A percentile compares a stretch with the other conserved stretches of the same genome.
phyloP scores from a whole-genome alignment of 1,139 yeast genomes.

The Candida tetrigidarum region DNA sequence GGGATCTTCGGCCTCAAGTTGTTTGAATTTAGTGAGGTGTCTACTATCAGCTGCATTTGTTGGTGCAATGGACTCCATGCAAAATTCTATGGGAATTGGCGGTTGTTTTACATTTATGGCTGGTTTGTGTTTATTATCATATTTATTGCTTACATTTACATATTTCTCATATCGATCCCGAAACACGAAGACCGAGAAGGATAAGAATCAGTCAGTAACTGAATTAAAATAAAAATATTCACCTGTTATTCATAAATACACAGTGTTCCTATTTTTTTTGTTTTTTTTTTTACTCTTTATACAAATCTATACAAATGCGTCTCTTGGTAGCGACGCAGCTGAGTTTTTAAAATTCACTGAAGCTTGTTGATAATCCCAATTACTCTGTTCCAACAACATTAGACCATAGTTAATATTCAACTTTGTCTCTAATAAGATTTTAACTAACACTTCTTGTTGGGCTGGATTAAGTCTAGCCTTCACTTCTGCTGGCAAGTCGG shows the following conservation, averaged over 20 bases:
- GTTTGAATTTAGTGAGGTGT: conserved; percentile 34
- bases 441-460: conserved; percentile 70
- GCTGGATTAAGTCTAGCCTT: conserved; percentile 48
- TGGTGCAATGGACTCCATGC: conserved; percentile 38
- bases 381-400: conserved; percentile 88
- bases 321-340: conserved; percentile 46
- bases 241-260: neutral
- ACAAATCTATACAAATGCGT: conserved; percentile 31
- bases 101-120: conserved; percentile 44
- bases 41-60: conserved; percentile 37
- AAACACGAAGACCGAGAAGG: neutral
- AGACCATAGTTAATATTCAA: conserved; percentile 77
- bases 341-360: conserved; percentile 73
- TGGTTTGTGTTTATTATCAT: conserved; percentile 27
- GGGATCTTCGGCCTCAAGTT: conserved; percentile 35
- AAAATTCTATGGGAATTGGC: conserved; percentile 32
- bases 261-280: neutral
- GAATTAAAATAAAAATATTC: neutral
- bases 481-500: conserved; percentile 56
- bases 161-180: conserved; percentile 1
- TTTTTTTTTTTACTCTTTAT: neutral
- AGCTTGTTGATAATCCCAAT: conserved; percentile 80
- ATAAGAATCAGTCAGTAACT: no score
- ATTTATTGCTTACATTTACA: conserved; percentile 12
- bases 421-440: conserved; percentile 72